These are phyloP conservation scores for Circinella minor DNA, from an alignment of 371 early-diverging fungal genomes.

Conservation along the genomic window DNA sequence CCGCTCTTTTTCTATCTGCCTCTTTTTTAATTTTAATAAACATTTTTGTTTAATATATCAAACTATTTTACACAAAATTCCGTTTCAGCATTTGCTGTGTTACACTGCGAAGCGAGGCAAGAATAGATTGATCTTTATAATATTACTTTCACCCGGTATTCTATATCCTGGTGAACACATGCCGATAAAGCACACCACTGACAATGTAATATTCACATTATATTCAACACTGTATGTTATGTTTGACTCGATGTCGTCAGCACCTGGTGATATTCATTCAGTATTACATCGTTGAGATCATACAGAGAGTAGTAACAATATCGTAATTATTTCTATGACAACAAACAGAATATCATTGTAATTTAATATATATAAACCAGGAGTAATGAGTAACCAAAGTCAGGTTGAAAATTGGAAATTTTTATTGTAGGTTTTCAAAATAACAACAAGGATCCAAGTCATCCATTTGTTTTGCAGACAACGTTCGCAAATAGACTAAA, in stretches of 20 bases:
- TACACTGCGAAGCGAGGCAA: too few relatives aligned
- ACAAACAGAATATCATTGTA: neutral
- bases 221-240: constrained; percentile 2
- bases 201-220: neutral
- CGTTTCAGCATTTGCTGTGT: too few relatives aligned
- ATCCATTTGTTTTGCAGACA: neutral
- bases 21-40: too few relatives aligned
- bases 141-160: neutral
- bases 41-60: too few relatives aligned
- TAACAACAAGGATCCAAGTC: neutral
- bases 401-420: constrained; percentile 2
- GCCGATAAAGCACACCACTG: neutral
- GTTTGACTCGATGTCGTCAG: neutral
- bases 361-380: neutral
- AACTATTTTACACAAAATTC: too few relatives aligned
- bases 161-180: neutral
- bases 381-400: neutral
- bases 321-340: neutral
- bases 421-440: neutral
- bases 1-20: too few relatives aligned
- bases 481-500: neutral
- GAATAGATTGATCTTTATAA: too few relatives aligned
- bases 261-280: constrained; percentile 2
- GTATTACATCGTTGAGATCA: neutral
- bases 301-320: too few relatives aligned